Conservation (phyloP, 2,329 filamentous ascomycete species). For the Teratosphaeria zuluensis region DNA sequence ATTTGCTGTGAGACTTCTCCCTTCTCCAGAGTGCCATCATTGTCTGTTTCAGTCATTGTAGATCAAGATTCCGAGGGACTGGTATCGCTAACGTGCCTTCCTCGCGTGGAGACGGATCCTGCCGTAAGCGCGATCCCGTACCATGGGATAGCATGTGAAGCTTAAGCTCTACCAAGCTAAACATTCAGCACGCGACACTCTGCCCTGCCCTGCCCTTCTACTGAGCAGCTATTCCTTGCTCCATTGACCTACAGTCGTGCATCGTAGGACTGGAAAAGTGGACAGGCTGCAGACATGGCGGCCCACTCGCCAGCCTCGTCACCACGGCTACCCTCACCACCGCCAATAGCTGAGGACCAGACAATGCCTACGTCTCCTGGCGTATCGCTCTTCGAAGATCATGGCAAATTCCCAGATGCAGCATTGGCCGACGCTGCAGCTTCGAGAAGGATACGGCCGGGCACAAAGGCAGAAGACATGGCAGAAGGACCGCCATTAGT, state of each 20-base stretch:
- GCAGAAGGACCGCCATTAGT: conserved; percentile 81
- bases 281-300: conserved; percentile 12
- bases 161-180: not conserved
- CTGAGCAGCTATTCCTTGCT: not conserved
- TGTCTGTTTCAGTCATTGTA: no score
- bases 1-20: no score
- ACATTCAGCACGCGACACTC: not conserved
- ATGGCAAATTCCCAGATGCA: conserved; percentile 47
- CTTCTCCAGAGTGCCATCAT: no score
- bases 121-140: not conserved
- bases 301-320: conserved; percentile 57
- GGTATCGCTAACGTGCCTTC: not conserved
- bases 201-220: not conserved
- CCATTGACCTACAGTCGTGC: not conserved
- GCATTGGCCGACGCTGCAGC: conserved; percentile 62
- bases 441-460: conserved; percentile 77
- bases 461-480: conserved; percentile 89
- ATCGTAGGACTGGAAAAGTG: not conserved
- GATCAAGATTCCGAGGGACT: no score
- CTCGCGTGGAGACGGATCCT: not conserved
- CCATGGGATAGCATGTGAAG: not conserved
- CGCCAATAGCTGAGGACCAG: conserved; percentile 90
- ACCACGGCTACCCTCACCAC: conserved; percentile 86
- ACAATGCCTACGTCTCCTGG: conserved; percentile 70
- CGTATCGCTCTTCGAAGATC: conserved; percentile 50